Base-by-base conservation (phyloP, 2,329 filamentous ascomycete species). In the Colletotrichum sp. region DNA sequence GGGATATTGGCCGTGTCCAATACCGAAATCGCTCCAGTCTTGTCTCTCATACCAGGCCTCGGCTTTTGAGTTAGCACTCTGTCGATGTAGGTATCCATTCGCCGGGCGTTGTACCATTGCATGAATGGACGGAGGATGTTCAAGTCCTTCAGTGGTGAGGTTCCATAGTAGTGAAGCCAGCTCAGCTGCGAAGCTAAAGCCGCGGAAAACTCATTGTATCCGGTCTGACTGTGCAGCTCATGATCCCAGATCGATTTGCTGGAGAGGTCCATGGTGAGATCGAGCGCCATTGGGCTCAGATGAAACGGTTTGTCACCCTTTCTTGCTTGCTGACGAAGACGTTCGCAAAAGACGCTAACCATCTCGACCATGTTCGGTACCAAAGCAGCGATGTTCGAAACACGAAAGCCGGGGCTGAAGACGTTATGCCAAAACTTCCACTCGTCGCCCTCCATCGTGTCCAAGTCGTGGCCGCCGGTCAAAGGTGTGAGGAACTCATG, bases 331-430 rank as follows among this genome's bases (percentile, higher is more conserved):
- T 76, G 61, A 48, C 78, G 78, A 30, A 71, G 69, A 4, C 60
- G 61, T 9, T 66, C 32, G 21, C 61, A 65, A 18, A 87, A 87
- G 8, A 84, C 81, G 7, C 79, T 79, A 0, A 82, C 81, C 70
- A 87, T 85, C 43, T 85, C 82, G 4, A 86, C 69, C 15, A 86
- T 80, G n/a, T 83, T 83, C 4, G 84, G 83, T 2, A 85, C 79
- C 59, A 83, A 79, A 4, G 82, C 81, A 6, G 78, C 80, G 69
- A 86, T 74, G 59, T 83, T 86, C 57, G 83, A 80, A 32, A 81
- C 78, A 59, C 83, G 84, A 70, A 86, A 86, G 4, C 82, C 83
- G 1, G 82, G 84, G 32, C 80, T 86, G 34, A 86, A 82, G 32
- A 81, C 70, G 61, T 77, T 79, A 76, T 63, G 82, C 81, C 83